These are phyloP conservation scores for Syncephalastrum monosporum DNA, from an alignment of 371 early-diverging fungal genomes.

Conservation along the genomic window DNA sequence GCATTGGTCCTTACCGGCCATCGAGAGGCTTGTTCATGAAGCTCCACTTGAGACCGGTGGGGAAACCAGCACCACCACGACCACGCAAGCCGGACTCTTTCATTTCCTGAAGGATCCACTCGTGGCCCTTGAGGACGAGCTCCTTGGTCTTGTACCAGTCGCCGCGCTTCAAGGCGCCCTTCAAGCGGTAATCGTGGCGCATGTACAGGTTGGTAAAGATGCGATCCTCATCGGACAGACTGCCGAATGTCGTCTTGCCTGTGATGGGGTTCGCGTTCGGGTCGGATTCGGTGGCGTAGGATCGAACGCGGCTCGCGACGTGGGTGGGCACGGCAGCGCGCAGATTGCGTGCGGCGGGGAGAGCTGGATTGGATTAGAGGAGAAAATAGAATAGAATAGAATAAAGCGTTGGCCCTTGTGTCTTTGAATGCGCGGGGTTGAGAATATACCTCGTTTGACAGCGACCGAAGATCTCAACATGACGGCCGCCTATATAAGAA, in stretches of 20 bases:
- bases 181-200: conserved; percentile 85
- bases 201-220: conserved; percentile 97
- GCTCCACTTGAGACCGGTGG: conserved; percentile 97
- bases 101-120: conserved; percentile 97
- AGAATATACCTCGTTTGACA: neutral
- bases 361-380: neutral
- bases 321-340: conserved; percentile 23
- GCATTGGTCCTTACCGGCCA: conserved; percentile 56
- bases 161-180: conserved; percentile 91
- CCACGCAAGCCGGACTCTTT: conserved; percentile 95
- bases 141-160: conserved; percentile 99
- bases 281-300: conserved; percentile 48
- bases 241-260: conserved; percentile 63
- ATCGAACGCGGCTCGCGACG: conserved; percentile 20
- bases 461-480: conserved; percentile 8
- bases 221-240: conserved; percentile 89
- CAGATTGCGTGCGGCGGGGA: conserved; percentile 16
- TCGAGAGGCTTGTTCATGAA: conserved; percentile 96
- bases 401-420: no score
- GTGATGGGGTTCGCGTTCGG: conserved; percentile 54
- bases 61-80: conserved; percentile 98
- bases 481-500: conserved; percentile 1
- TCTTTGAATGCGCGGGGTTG: neutral
- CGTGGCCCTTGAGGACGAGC: conserved; percentile 91
- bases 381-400: no score